Evolutionary conservation across 768 basidiomycete genomes (phyloP), one percentile per base, ranked within the genome.

Genomic region (Boletus reticulatus): DNA sequence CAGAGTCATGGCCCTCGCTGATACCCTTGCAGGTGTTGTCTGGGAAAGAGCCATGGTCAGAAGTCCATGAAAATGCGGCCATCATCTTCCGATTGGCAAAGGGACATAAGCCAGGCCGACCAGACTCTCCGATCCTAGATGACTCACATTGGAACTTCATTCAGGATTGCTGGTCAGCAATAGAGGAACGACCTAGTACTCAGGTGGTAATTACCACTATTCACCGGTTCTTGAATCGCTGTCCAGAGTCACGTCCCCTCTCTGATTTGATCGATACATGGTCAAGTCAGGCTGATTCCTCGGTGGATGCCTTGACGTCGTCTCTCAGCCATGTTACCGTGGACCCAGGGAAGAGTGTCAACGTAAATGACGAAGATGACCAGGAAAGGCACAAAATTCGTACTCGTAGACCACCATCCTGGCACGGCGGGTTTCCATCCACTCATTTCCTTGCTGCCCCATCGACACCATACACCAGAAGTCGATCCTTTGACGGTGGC

Each of bases 341-440:
- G 22, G 22, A 22, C 22, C 22, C 22, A 22, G 3, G 22, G 22
- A 22, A 22, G 22, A 22, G 22, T 22, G 22, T 22, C 22, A 22
- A 22, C 22, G 22, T 22, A 22, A 22, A 22, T 22, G 22, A 22
- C 22, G 22, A 22, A 22, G 22, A 22, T 22, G 22, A 22, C 22
- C 22, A 22, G 22, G 22, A 22, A 22, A 22, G 22, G 22, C 22
- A 22, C 22, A 22, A 22, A 22, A 22, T 22, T 22, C 69, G 75
- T 17, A 27, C 64, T 24, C 76, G 80, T 13, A 72, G 78, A 49
- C 72, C n/a, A n/a, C n/a, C 69, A 14, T 81, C 80, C 3, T 81
- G 79, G 78, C 75, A 77, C 43, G 78, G 51, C 46, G 69, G 62
- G 24, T 54, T 56, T 62, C 62, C 57, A 8, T 22, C 63, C 38